Evolutionary conservation across 2,329 filamentous ascomycete species (phyloP).

Genomic region (Ophiostoma novo-ulmi): DNA sequence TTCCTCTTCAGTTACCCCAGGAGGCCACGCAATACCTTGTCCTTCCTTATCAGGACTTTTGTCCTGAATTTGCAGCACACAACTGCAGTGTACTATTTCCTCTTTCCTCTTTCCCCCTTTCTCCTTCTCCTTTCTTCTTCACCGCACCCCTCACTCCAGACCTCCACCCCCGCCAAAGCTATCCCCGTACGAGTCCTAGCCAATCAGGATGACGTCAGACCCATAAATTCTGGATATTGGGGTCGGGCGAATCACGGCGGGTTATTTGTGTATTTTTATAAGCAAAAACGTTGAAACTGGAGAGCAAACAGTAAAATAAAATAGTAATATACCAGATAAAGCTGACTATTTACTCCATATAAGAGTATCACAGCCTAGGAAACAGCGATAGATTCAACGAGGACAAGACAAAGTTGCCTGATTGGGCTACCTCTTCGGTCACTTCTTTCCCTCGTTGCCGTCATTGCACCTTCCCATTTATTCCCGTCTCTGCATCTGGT

Average conservation of each 20-base stretch:
- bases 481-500: background rate
- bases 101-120: too few species aligned
- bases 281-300: background rate
- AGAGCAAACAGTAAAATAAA: background rate
- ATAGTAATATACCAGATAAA: background rate
- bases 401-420: background rate
- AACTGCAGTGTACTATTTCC: background rate
- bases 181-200: background rate
- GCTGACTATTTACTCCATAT: background rate
- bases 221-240: conserved; percentile 15
- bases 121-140: conserved; percentile 6
- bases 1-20: background rate
- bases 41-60: background rate
- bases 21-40: background rate
- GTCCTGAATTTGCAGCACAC: background rate
- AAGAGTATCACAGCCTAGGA: conserved; percentile 23
- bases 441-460: conserved; percentile 15
- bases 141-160: conserved; percentile 15
- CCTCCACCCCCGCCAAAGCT: conserved; percentile 23
- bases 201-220: conserved; percentile 15
- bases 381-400: conserved; percentile 28
- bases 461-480: conserved; percentile 10
- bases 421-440: background rate
- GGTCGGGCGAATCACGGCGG: conserved; percentile 20
- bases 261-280: background rate